Conservation (phyloP, 1,284 basidiomycete genomes). For the Cryptococcus amylolentus region DNA sequence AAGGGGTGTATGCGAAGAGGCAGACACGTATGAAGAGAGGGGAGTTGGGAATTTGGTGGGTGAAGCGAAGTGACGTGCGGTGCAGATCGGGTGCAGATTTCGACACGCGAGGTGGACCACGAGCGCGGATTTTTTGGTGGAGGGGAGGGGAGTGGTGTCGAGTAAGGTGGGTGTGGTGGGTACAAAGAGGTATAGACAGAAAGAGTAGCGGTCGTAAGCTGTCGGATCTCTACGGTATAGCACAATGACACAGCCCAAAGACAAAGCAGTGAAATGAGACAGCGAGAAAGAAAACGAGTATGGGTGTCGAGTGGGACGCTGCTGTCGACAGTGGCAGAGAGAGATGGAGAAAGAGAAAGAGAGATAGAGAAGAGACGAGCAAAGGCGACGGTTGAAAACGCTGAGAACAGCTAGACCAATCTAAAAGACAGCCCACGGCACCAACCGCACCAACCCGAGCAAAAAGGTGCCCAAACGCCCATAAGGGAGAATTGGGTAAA, state of each 20-base stretch:
- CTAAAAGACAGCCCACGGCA: neutral
- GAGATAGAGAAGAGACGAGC: too few species aligned
- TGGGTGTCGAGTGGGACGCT: too few species aligned
- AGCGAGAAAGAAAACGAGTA: too few species aligned
- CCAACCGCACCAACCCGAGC: neutral
- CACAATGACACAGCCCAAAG: too few species aligned
- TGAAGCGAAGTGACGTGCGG: too few species aligned
- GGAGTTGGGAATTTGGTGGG: neutral
- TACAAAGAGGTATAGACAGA: neutral
- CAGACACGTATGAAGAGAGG: conserved; percentile 1
- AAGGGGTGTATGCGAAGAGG: neutral
- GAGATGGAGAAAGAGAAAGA: neutral
- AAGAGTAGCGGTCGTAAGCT: neutral
- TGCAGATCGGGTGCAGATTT: too few species aligned
- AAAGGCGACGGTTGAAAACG: too few species aligned
- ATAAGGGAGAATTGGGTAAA: neutral
- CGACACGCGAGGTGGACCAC: neutral
- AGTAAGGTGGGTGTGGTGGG: neutral
- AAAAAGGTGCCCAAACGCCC: neutral
- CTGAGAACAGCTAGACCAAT: too few species aligned
- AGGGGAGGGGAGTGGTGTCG: neutral
- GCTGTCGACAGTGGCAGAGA: too few species aligned
- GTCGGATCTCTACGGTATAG: too few species aligned
- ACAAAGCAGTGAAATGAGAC: too few species aligned
- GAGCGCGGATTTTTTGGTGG: neutral